Base-by-base conservation (phyloP, 805 yeast genomes). In the Barnettozyma siamensis region DNA sequence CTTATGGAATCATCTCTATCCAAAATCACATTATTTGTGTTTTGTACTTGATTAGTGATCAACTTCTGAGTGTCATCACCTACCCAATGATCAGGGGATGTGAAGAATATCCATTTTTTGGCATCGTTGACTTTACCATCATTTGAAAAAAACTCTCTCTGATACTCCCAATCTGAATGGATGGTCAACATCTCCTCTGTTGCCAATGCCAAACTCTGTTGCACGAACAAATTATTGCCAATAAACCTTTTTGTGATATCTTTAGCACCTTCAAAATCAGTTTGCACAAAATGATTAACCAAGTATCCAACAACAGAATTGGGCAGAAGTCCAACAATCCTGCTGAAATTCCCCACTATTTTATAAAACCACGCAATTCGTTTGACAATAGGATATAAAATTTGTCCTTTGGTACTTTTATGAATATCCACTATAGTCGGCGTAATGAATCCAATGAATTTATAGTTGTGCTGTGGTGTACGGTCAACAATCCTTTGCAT, bases 401-500 rank as follows among this genome's bases (percentile, higher is more conserved):
- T 20, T 10, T 41, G 15, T 17, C 80, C 78, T 40, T 66, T 65
- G 21, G 50, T 54, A 20, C 76, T 70, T 31, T 53, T 50, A 36
- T 77, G 76, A 26, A 84, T 77, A 49, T 82, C 81, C 19, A 69
- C 66, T 17, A 84, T 66, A 0, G 93, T 82, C 1, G 94, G 94
- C 40, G 85, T 81, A 16, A 83, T 64, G 38, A 83, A 63, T 0
- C 88, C 87, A 17, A 74, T 66, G 41, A 76, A 69, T 38, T 56
- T 59, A 26, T 76, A 60, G 5, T 60, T 46, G 5, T 56, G 49
- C 2, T 48, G 29, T 8, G n/a, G 43, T 11, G 54, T 30, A 0
- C 41, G 24, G 2, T 60, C 52, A 1, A 75, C 64, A 2, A 77
- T 65, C 34, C 83, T 58, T 56, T 83, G 88, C 3, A 67, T 57